Evolutionary conservation across 1,284 basidiomycete genomes (phyloP), one percentile per base, ranked within the genome.

Genomic region (Trichosporon sp.): DNA sequence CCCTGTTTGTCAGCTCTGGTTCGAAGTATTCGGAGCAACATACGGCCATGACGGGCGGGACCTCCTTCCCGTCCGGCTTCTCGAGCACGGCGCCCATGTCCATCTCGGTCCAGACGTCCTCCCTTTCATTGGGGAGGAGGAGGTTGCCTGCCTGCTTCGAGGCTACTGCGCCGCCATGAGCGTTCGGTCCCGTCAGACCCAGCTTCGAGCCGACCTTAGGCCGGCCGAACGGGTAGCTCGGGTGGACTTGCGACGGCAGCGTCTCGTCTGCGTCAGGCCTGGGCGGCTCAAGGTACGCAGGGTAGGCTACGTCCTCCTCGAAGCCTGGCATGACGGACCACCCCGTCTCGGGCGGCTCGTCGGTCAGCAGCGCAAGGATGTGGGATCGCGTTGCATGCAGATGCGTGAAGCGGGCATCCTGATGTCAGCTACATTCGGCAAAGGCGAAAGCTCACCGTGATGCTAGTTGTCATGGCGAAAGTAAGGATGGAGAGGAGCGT

Each of bases 11-110:
- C 19, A 65, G 62, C 16, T 6, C 31, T 8, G n/a, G 52, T 23
- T 16, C 33, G 29, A 32, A 33, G 5, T 16, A 27, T 7, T 23
- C 13, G 11, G 23, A 21, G 23, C 13, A 11, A 77, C 76, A 70
- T 64, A 78, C 77, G 31, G 78, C 78, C 78, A 79, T 79, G 9
- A 77, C 78, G 19, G 78, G 78, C 0, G 78, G 78, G 11, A 78
- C 71, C 65, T 79, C 78, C 56, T 71, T 69, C 21, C 67, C 72
- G 49, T 62, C 65, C 19, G 72, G 65, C n/a, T n/a, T 44, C 67
- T 76, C 75, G 6, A 75, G 59, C 19, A 77, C 59, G 5, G 67
- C 70, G 5, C 59, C 66, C 34, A 78, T 60, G 19, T 71, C 73
- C 46, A 73, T 65, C 64, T 79, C 78, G 7, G 63, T 64, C 78